phyloP scores from a whole-genome alignment of 2,329 filamentous ascomycete species.

The Aspergillus phoenicis region DNA sequence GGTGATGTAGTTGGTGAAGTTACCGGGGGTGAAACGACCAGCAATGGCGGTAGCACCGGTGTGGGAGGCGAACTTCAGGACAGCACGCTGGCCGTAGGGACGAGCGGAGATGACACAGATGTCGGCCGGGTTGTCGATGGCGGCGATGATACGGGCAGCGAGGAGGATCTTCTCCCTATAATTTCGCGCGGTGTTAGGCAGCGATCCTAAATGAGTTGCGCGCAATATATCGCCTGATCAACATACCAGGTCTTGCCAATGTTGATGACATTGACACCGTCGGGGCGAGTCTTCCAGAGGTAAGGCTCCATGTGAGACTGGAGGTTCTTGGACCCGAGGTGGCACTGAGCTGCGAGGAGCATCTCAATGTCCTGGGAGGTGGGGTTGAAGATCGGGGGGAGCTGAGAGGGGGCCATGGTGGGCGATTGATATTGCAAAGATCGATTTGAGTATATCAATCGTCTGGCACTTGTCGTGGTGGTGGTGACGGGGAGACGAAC shows the following conservation, averaged over 20 bases:
- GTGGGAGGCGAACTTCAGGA: constrained; percentile 99
- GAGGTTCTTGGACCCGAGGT: constrained; percentile 98
- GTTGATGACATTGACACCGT: constrained; percentile 99
- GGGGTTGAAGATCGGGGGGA: constrained; percentile 93
- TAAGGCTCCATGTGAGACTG: constrained; percentile 99
- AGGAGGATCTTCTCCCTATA: constrained; percentile 98
- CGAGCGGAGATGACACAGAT: constrained; percentile 99
- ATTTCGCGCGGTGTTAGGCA: constrained; percentile 26
- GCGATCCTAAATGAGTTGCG: neutral
- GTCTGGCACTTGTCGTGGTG: constrained; percentile 48
- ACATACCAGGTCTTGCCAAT: constrained; percentile 99
- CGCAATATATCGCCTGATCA: constrained; percentile 2
- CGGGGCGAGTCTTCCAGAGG: constrained; percentile 98
- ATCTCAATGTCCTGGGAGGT: constrained; percentile 99
- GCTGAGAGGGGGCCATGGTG: constrained; percentile 94
- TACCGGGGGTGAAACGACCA: constrained; percentile 99
- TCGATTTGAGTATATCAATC: constrained; percentile 48
- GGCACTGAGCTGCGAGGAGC: constrained; percentile 94
- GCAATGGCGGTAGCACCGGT: constrained; percentile 97
- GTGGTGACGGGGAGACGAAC: constrained; percentile 37
- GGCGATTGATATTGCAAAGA: constrained; percentile 53
- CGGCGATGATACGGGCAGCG: constrained; percentile 96
- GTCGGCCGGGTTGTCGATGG: constrained; percentile 99
- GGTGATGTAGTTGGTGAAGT: constrained; percentile 99
- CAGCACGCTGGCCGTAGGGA: constrained; percentile 98